phyloP scores from a whole-genome alignment of 2,329 filamentous ascomycete genomes.

The Xylaria sp. region DNA sequence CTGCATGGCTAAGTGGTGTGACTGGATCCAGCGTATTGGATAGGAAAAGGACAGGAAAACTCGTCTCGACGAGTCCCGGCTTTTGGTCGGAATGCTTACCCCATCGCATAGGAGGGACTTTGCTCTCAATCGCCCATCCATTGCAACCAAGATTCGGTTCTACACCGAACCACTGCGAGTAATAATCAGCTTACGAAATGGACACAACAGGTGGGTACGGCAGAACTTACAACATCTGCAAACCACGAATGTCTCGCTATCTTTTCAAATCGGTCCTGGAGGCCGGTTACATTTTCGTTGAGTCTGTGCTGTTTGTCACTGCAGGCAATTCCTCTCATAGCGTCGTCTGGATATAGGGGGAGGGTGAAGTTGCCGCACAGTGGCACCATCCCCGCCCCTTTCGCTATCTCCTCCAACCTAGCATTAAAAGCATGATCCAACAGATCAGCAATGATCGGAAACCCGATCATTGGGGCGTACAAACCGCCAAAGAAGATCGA shows the following conservation, averaged over 20 bases:
- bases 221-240: constrained; percentile 44
- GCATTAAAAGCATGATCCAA: constrained; percentile 41
- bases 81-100: constrained; percentile 39
- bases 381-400: constrained; percentile 10
- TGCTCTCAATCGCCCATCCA: constrained; percentile 43
- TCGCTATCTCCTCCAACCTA: constrained; percentile 24
- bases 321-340: constrained; percentile 42
- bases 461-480: constrained; percentile 42
- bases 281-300: constrained; percentile 40
- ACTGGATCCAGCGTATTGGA: constrained; percentile 65
- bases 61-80: constrained; percentile 47
- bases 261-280: constrained; percentile 39
- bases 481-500: constrained; percentile 43
- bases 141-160: constrained; percentile 43
- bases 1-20: constrained; percentile 57
- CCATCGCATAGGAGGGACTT: constrained; percentile 43
- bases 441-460: constrained; percentile 43
- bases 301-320: constrained; percentile 44
- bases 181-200: constrained; percentile 11
- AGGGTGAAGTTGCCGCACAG: constrained; percentile 35
- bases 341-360: constrained; percentile 39
- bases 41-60: constrained; percentile 62
- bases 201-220: not conserved
- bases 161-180: constrained; percentile 39
- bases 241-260: constrained; percentile 43